A percentile compares a stretch with the other conserved stretches of the same genome.
Evolutionary conservation across 495 filamentous ascomycete species (phyloP).

Genomic region (Hypoxylon rickii): DNA sequence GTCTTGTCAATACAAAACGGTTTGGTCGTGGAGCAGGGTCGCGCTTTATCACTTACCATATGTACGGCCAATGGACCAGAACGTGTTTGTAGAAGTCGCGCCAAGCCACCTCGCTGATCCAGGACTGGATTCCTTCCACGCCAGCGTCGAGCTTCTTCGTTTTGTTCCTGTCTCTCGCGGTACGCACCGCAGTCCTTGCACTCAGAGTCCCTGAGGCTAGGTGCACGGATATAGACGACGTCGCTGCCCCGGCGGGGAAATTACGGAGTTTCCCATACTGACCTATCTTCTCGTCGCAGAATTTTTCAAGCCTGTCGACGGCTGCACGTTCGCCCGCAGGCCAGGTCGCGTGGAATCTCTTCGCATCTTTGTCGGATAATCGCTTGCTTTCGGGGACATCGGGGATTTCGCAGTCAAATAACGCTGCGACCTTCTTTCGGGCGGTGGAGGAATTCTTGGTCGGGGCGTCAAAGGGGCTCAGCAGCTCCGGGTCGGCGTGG

Average conservation of each 20-base stretch:
- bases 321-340: slow-evolving; percentile 84
- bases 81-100: slow-evolving; percentile 93
- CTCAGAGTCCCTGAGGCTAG: slow-evolving; percentile 78
- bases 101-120: slow-evolving; percentile 92
- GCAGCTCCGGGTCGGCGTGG: slow-evolving; percentile 66
- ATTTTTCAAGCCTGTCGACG: slow-evolving; percentile 65
- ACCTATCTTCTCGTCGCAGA: slow-evolving; percentile 66
- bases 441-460: slow-evolving; percentile 61
- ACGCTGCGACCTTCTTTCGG: slow-evolving; percentile 53
- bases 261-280: slow-evolving; percentile 66
- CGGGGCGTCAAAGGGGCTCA: slow-evolving; percentile 65
- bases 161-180: slow-evolving; percentile 68
- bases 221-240: slow-evolving; percentile 78
- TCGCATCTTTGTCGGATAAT: slow-evolving; percentile 62
- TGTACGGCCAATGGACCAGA: slow-evolving; percentile 82
- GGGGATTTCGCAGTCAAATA: slow-evolving; percentile 72
- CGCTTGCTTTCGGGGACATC: slow-evolving; percentile 65
- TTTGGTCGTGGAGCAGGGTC: too few relatives aligned
- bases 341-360: slow-evolving; percentile 63
- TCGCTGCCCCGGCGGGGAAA: slow-evolving; percentile 63
- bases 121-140: slow-evolving; percentile 66
- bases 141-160: slow-evolving; percentile 72
- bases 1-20: too few relatives aligned
- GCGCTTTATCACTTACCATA: slow-evolving; percentile 67
- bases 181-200: slow-evolving; percentile 71